A percentile compares a stretch with the other conserved stretches of the same genome.
Conservation (phyloP, 208 protist species). For the Acanthamoeba quina region DNA sequence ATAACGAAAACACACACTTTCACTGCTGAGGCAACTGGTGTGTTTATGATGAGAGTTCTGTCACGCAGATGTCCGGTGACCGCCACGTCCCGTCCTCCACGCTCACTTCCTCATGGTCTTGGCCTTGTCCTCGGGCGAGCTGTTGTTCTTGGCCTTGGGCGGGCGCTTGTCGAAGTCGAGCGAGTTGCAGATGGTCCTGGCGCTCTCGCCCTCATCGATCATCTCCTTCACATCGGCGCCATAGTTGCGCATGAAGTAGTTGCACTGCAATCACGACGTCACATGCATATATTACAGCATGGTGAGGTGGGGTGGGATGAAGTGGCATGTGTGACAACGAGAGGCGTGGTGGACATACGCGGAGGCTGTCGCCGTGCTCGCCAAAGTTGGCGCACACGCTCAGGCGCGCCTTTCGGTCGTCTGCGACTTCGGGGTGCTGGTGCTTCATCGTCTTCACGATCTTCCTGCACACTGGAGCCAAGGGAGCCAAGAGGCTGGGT, state of each 20-base stretch:
- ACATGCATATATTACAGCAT: not conserved
- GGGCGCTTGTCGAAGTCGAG: constrained; percentile 26
- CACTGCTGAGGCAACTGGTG: too few species aligned
- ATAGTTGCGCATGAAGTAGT: constrained; percentile 56
- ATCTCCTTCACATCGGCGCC: constrained; percentile 7
- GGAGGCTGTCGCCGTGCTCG: not conserved
- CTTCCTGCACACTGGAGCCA: not conserved
- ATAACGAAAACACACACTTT: too few species aligned
- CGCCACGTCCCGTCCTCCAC: too few species aligned
- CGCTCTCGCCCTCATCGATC: constrained; percentile 26
- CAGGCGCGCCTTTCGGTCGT: not conserved
- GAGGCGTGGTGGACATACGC: not conserved
- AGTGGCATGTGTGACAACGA: not conserved
- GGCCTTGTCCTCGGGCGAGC: not conserved
- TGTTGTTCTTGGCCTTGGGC: constrained; percentile 17
- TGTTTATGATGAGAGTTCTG: too few species aligned
- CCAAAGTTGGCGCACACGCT: not conserved
- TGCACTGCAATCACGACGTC: not conserved
- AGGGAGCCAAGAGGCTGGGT: not conserved
- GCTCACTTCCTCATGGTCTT: not conserved
- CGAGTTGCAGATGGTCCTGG: not conserved
- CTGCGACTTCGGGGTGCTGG: not conserved
- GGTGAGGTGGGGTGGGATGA: too few species aligned
- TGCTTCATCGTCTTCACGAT: constrained; percentile 41
- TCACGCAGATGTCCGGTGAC: too few species aligned